Evolutionary conservation across 345 rosid genomes (phyloP), one percentile per base, ranked within the genome.

Genomic region (Psidium friedrichsthalianum): DNA sequence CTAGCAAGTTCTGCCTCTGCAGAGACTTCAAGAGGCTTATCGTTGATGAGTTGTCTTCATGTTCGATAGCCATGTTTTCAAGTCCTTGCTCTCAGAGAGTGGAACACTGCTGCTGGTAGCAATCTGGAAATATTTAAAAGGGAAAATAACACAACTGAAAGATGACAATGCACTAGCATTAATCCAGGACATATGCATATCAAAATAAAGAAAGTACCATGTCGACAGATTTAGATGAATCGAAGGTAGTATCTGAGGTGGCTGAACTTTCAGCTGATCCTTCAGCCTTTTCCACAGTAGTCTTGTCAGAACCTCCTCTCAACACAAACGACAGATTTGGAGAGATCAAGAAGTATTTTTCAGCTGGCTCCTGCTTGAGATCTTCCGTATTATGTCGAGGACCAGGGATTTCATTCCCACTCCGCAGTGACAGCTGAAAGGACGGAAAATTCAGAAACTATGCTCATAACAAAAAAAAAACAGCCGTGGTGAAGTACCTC

Each of bases 211-310:
- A 74, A 84, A 56, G 18, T 86, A 86, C 88, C 88, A 86, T 86
- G 86, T 86, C 86, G 88, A 86, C 88, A 8, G 88, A 86, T 86
- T 86, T 86, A 78, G 86, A 58, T 29, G 88, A 86, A 76, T 86
- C 88, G 42, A 40, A 84, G 27, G 84, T 83, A 58, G 88, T 82
- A 51, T 84, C 86, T 27, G 88, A 87, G 51, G 86, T 82, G 29
- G 89, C 58, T 51, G 86, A 84, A 85, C 84, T 85, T 74, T 84
- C 89, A 40, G 87, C 82, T 61, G 89, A 84, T 24, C 84, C 87
- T 82, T 87, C 89, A 2, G 51, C 85, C 82, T 82, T 87, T 47
- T 86, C 83, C 22, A 36, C 74, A 54, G 84, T 47, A 54, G 56
- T 40, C 83, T 87, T 87, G 53, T 87, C 85, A 27, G 87, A 87